Percentiles rank a stretch among this genome's conserved stretches.
Conservation (phyloP, 176 grass and related monocot genomes). For the Aegilops umbellulata region DNA sequence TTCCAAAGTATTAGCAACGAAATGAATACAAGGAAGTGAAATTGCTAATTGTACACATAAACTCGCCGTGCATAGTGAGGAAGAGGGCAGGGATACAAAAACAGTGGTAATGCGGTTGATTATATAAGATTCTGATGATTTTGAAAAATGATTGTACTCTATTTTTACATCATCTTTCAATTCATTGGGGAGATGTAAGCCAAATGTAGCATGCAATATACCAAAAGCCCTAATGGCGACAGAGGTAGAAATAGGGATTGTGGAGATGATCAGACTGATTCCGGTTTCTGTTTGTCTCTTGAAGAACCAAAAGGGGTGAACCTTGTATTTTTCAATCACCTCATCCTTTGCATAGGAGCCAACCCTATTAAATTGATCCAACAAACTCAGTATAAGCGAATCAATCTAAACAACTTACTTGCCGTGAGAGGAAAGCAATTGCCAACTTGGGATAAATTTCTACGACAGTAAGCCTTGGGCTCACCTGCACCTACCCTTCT, state of each 20-base stretch:
- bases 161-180: neutral
- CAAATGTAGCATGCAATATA: neutral
- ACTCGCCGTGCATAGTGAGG: neutral
- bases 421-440: neutral
- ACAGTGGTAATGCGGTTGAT: neutral
- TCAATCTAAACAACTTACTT: neutral
- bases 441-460: neutral
- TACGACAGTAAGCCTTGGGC: neutral
- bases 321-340: neutral
- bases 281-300: neutral
- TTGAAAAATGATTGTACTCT: neutral
- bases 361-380: neutral
- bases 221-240: neutral
- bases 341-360: neutral
- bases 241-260: neutral
- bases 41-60: neutral
- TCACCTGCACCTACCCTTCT: neutral
- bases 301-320: neutral
- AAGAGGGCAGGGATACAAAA: neutral
- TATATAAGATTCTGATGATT: neutral
- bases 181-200: neutral
- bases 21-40: neutral
- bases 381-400: neutral
- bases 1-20: neutral
- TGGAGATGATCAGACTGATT: neutral